Evolutionary conservation across 306 rosid genomes (phyloP), one percentile per base, ranked within the genome.

Genomic region (Senna siamea): DNA sequence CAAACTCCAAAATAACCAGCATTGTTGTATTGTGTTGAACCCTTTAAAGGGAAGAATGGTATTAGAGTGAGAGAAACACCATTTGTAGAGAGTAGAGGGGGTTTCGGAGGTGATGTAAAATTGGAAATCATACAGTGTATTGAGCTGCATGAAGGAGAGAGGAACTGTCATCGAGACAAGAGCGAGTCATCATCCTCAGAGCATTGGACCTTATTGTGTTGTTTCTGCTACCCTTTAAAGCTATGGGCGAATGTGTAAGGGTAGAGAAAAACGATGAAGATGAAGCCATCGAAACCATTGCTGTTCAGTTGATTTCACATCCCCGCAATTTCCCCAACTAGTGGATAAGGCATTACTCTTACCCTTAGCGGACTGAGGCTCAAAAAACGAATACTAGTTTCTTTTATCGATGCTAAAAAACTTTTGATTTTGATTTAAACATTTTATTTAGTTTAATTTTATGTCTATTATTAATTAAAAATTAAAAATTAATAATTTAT

Each of bases 91-190:
- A 26, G 44, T n/a, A 8, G 0, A 60, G 47, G 8, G 28, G 7
- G 2, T 60, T 17, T 35, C 8, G 47, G 66, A 35, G 66, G 7
- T 9, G 2, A 3, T 26, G 53, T 60, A 15, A 5, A 52, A 51
- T 1, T 35, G 64, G 14, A 32, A 68, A 75, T 7, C 56, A 67
- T 79, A 90, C 95, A 53, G 96, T 88, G 76, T 87, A 87, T 72
- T 93, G 87, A 52, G 96, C 98, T 17, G 91, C 98, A 70, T 79
- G 90, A 46, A 86, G 89, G 12, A 93, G 93, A 69, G 90, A 81
- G 77, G 93, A 88, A 67, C 84, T 79, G 19, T 87, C 95, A 75
- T 87, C 80, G 32, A 83, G 89, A 82, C 87, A 80, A 44, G 91
- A 90, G 50, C 86, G 88, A 57, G 85, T 54, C 2, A 87, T 66